Evolutionary conservation across 176 grass and related monocot species (phyloP).

Genomic region (Paspalum notatum): DNA sequence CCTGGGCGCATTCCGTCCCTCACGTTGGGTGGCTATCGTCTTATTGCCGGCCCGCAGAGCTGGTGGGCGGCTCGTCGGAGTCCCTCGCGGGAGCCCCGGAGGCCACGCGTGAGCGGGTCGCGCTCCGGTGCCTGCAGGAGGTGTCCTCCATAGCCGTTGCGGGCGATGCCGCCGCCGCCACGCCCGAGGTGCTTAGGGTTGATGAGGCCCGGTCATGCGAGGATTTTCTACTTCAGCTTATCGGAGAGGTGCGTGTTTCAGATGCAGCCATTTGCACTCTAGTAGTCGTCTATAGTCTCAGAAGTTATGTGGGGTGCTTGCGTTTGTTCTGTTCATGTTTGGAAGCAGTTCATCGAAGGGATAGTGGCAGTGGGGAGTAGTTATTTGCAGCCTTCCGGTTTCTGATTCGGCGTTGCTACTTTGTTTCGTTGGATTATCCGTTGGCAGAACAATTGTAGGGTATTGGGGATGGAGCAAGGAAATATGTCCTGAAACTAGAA

Average conservation of each 20-base stretch:
- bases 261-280: neutral
- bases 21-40: neutral
- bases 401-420: no score
- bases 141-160: neutral
- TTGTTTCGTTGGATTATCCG: neutral
- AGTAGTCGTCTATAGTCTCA: neutral
- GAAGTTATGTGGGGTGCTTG: neutral
- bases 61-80: slow-evolving; percentile 19
- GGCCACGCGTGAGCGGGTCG: slow-evolving; percentile 27
- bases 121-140: slow-evolving; percentile 34
- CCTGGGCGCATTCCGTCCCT: neutral
- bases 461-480: neutral
- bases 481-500: neutral
- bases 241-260: neutral
- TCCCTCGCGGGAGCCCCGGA: slow-evolving; percentile 25
- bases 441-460: no score
- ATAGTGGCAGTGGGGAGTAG: neutral
- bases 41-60: neutral
- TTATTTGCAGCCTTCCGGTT: neutral
- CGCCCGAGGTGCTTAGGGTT: slow-evolving; percentile 14
- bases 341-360: neutral
- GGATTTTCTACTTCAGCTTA: slow-evolving; percentile 28
- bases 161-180: neutral
- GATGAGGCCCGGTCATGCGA: slow-evolving; percentile 30
- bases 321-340: neutral